These are phyloP conservation scores for Neonectria faginata DNA, from an alignment of 2,329 filamentous ascomycete genomes.

Conservation along the genomic window DNA sequence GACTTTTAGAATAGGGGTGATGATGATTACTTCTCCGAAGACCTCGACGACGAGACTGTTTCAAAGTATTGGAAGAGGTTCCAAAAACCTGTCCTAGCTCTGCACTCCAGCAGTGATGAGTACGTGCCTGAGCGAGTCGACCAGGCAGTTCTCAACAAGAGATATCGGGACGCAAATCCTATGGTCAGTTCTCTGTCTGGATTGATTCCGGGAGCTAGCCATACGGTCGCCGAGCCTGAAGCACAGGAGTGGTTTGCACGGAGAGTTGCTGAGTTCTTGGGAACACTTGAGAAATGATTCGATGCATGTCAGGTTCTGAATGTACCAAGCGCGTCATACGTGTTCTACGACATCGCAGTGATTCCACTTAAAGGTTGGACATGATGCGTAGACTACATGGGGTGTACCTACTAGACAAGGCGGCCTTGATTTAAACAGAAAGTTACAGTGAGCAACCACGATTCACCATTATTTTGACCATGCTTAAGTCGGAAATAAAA, in stretches of 20 bases:
- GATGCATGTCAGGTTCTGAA: background rate
- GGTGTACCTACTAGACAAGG: background rate
- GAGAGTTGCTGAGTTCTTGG: constrained; percentile 61
- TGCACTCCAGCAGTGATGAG: constrained; percentile 76
- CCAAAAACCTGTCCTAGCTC: constrained; percentile 69
- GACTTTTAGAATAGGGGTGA: constrained; percentile 64
- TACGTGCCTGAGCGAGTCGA: constrained; percentile 70
- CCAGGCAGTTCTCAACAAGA: constrained; percentile 66
- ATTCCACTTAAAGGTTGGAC: background rate
- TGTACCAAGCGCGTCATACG: background rate
- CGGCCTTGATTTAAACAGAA: background rate
- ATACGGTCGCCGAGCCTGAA: constrained; percentile 60
- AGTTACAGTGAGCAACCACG: background rate
- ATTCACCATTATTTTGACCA: background rate
- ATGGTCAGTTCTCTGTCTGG: constrained; percentile 64
- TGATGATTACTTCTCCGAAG: constrained; percentile 90
- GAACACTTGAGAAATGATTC: constrained; percentile 35
- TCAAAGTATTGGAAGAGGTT: constrained; percentile 74
- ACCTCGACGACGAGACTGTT: constrained; percentile 70
- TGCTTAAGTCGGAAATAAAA: background rate
- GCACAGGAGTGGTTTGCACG: constrained; percentile 63
- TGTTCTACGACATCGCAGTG: too few species aligned
- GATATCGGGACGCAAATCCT: constrained; percentile 63
- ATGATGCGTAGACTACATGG: background rate
- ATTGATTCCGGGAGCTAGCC: constrained; percentile 64